Conservation (phyloP, 176 grass and related monocot genomes). For the Ensete ventricosum region DNA sequence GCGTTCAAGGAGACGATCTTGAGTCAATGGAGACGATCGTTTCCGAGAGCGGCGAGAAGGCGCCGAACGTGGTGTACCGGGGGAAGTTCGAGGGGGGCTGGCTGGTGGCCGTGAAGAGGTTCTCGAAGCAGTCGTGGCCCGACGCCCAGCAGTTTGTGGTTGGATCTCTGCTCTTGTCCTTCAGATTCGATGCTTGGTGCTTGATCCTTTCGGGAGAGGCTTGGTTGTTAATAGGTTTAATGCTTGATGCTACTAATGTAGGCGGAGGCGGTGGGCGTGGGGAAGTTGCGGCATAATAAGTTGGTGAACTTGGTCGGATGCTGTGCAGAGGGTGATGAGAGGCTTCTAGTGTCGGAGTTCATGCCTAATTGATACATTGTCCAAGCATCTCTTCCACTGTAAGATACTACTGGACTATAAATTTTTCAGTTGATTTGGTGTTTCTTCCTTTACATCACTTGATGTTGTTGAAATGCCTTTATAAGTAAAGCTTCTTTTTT, state of each 20-base stretch:
- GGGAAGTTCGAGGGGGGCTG: constrained; percentile 69
- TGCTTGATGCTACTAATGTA: constrained; percentile 18
- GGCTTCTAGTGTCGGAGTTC: constrained; percentile 89
- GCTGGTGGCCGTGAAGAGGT: constrained; percentile 85
- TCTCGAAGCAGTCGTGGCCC: constrained; percentile 93
- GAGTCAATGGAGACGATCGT: constrained; percentile 94
- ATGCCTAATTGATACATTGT: constrained; percentile 98
- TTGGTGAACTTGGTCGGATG: constrained; percentile 96
- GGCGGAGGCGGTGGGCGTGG: constrained; percentile 79
- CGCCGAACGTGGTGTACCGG: constrained; percentile 90
- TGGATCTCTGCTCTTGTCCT: not conserved
- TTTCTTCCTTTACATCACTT: not conserved
- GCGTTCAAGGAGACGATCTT: constrained; percentile 89
- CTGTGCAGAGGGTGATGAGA: constrained; percentile 94
- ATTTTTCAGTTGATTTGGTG: not conserved
- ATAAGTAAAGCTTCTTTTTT: no score
- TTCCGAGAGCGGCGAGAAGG: constrained; percentile 99
- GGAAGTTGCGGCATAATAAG: constrained; percentile 85
- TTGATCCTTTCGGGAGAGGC: constrained; percentile 21
- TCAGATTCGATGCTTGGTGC: not conserved
- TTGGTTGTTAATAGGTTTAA: not conserved
- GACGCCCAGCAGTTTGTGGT: constrained; percentile 99
- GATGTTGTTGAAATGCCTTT: no score
- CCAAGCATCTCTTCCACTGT: constrained; percentile 99
- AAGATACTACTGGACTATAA: constrained; percentile 8